Evolutionary conservation across 257 asterid species (phyloP).

Genomic region (Jacaranda mimosifolia): DNA sequence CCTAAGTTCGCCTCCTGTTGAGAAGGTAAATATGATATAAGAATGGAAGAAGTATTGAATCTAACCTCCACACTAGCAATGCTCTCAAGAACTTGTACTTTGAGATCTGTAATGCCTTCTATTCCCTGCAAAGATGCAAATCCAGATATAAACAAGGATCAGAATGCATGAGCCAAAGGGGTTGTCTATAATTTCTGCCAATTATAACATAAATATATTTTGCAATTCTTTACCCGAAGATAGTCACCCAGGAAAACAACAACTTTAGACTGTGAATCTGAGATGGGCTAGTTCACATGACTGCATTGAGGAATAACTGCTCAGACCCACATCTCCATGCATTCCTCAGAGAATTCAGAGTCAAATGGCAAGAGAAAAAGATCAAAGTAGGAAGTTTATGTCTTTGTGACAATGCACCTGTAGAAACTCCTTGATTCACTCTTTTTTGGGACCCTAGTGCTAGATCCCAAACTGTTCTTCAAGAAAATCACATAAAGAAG

Average conservation of each 20-base stretch:
- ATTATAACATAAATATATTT: too few relatives aligned
- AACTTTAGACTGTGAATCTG: too few relatives aligned
- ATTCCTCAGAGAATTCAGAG: neutral
- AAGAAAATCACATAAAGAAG: too few relatives aligned
- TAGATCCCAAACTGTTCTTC: neutral
- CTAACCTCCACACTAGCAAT: constrained; percentile 75
- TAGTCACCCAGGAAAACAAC: too few relatives aligned
- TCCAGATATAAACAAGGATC: neutral
- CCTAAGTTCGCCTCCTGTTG: neutral
- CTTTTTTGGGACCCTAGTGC: neutral
- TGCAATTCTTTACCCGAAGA: too few relatives aligned
- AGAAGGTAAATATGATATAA: constrained; percentile 15
- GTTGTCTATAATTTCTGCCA: neutral
- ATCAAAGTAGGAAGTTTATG: neutral
- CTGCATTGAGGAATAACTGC: neutral
- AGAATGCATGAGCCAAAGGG: neutral
- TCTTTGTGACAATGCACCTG: too few relatives aligned
- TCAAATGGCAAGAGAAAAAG: constrained; percentile 15
- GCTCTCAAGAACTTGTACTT: constrained; percentile 64
- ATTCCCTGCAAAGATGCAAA: constrained; percentile 46
- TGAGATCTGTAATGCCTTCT: constrained; percentile 68
- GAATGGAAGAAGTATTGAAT: constrained; percentile 22
- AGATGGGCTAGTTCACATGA: neutral
- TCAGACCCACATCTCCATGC: too few relatives aligned
- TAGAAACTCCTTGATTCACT: neutral